Conservation (phyloP, 805 yeast species). For the Ogataea zsoltii region DNA sequence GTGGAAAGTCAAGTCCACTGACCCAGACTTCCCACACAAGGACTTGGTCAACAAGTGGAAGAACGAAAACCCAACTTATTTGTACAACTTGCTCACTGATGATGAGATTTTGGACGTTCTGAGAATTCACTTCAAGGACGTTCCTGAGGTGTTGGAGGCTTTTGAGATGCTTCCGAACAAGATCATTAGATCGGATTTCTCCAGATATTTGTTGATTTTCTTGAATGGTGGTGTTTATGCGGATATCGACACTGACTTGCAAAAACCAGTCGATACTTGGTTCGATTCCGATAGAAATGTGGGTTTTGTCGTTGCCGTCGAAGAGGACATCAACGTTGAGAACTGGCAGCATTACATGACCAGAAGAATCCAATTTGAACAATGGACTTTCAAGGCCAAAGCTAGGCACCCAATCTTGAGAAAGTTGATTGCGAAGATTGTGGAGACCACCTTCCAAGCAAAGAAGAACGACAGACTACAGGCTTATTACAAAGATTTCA, state of each 20-base stretch:
- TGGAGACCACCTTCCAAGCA: constrained; percentile 48
- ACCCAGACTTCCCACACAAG: constrained; percentile 37
- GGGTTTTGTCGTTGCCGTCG: constrained; percentile 57
- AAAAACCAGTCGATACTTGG: constrained; percentile 61
- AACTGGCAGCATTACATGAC: constrained; percentile 54
- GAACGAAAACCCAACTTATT: constrained; percentile 36
- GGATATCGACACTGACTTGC: constrained; percentile 59
- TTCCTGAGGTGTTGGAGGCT: constrained; percentile 56
- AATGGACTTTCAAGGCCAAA: constrained; percentile 61
- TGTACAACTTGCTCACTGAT: constrained; percentile 33
- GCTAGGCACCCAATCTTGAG: constrained; percentile 62
- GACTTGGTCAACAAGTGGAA: constrained; percentile 35
- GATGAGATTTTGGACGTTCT: constrained; percentile 33
- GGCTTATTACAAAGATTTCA: constrained; percentile 38
- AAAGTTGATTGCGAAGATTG: constrained; percentile 53
- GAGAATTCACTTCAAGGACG: constrained; percentile 31
- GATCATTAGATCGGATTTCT: constrained; percentile 53
- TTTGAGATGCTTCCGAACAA: constrained; percentile 55
- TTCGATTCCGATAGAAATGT: constrained; percentile 52
- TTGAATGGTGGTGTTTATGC: constrained; percentile 63
- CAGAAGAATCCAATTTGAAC: constrained; percentile 60
- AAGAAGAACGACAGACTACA: constrained; percentile 35
- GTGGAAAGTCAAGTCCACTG: constrained; percentile 37
- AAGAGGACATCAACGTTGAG: constrained; percentile 51
- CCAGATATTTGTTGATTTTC: constrained; percentile 53